Base-by-base conservation (phyloP, 2,329 filamentous ascomycete genomes). In the Neonectria magnoliae region DNA sequence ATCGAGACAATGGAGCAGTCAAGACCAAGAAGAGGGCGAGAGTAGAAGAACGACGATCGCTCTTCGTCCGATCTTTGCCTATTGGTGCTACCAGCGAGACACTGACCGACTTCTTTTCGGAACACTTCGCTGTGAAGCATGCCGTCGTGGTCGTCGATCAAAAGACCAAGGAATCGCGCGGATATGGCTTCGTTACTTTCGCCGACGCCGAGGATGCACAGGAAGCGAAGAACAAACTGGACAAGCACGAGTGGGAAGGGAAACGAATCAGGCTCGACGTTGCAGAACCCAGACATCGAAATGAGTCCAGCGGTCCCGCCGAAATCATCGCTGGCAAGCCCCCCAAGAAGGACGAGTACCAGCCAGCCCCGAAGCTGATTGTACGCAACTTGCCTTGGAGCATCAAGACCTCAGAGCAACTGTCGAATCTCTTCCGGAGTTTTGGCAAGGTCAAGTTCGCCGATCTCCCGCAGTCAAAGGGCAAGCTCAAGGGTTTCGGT, bases 111-210 rank as follows among this genome's bases (percentile, higher is more conserved):
- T 91, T 94, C 79, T 99, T 99, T 81, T 98, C 96, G 7, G 89
- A 98, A 78, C 92, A 94, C 64, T 98, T 93, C 74, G 94, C 97
- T 8, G 88, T 99, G 77, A 98, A 98, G 80, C 95, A 98, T 80
- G 95, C 96, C 57, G 93, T 92, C n/a, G 94, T 97, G 5, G 94
- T 99, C 42, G 82, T 91, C 61, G 95, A 99, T 77, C 89, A 92
- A 16, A 85, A 90, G 69, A 97, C 94, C 2, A 97, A 97, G 76
- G 84, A 90, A 71, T 98, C 93, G 14, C 91, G 93, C 76, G 95
- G 96, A 18, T 99, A 94, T 79, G 96, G 96, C 57, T 99, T 99
- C 80, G 95, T 99, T 62, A 98, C 96, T 2, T 96, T 99, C 75
- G 93, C 94, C 72, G 96, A 99, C 76, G 88, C 92, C 31, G 94